Base-by-base conservation (phyloP, 148 eudicot genomes). In the Salicornia ramosissima region DNA sequence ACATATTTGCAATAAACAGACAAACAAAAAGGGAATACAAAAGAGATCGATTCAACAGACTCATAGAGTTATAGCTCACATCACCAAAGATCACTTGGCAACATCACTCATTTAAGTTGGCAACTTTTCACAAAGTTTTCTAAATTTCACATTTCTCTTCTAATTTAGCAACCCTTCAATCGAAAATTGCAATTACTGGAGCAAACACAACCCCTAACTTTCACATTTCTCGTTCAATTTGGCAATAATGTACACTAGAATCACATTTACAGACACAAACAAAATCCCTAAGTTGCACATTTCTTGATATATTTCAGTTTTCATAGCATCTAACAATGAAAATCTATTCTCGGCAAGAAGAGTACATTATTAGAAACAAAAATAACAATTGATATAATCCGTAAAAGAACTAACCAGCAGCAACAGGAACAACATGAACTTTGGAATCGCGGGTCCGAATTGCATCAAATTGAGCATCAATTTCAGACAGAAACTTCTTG, bases 401-500 rank as follows among this genome's bases (percentile, higher is more conserved):
- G 8, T 3, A 31, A 39, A 42, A 52, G 7, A 46, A 81, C 87
- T 83, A 67, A 92, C 97, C 97, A 59, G 90, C 84, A 52, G 83
- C 88, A 74, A 78, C 80, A 12, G 98, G 94, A 79, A 92, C 98
- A 49, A 87, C 90, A 75, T 92, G 98, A 74, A 73, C 83, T 77
- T 76, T 80, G 30, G 28, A 65, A 74, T 76, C 89, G 14, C 92
- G 82, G 43, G 82, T 77, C 78, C 80, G 83, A 62, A 93, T 75
- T 19, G 54, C 54, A 54, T 84, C 85, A 24, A 78, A 83, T 25
- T 85, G 87, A 28, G 85, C 87, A 30, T 90, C 95, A 72, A 93
- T 60, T 21, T 67, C 77, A 25, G 84, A 85, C 78, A 83, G 86
- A 78, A 87, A 55, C 16, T 84, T 92, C 80, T 86, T 83, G 71